phyloP scores from a whole-genome alignment of 768 basidiomycete genomes.

The Termitomyces sp. region DNA sequence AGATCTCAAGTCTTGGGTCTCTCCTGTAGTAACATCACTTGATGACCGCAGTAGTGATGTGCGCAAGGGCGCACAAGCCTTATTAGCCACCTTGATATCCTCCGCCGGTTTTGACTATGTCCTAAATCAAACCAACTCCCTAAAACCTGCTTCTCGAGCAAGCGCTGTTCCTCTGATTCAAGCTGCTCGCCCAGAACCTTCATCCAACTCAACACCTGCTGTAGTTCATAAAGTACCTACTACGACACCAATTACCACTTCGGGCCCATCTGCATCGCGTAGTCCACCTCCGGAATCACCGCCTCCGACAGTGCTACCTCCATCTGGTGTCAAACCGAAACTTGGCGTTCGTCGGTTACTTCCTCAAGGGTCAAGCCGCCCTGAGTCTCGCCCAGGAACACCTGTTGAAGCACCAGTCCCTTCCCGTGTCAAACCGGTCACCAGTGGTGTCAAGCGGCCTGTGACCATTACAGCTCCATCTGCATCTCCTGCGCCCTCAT shows the following conservation, averaged over 20 bases:
- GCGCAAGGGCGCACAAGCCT: conserved; percentile 81
- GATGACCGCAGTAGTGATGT: conserved; percentile 93
- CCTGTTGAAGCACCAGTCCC: conserved; percentile 27
- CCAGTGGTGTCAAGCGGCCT: conserved; percentile 41
- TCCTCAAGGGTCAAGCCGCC: conserved; percentile 55
- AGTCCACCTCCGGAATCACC: conserved; percentile 45
- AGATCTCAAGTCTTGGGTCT: conserved; percentile 69
- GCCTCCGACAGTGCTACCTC: conserved; percentile 26
- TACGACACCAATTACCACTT: conserved; percentile 20
- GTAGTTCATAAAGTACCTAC: not conserved
- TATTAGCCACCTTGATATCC: conserved; percentile 72
- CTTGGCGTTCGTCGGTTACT: conserved; percentile 68
- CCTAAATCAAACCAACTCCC: conserved; percentile 75
- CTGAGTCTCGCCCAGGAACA: conserved; percentile 43
- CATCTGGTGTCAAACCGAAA: conserved; percentile 43
- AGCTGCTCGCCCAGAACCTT: conserved; percentile 57
- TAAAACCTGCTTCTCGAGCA: conserved; percentile 88
- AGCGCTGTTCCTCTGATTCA: conserved; percentile 87
- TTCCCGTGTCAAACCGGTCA: conserved; percentile 29
- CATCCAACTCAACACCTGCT: conserved; percentile 5
- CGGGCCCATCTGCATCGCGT: conserved; percentile 24
- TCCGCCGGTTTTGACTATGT: conserved; percentile 80
- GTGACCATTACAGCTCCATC: conserved; percentile 26
- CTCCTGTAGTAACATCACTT: conserved; percentile 65
- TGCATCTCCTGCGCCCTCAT: conserved; percentile 25